A percentile compares a stretch with the other conserved stretches of the same genome.
Evolutionary conservation across 306 rosid genomes (phyloP).

Genomic region (Cicer arietinum): DNA sequence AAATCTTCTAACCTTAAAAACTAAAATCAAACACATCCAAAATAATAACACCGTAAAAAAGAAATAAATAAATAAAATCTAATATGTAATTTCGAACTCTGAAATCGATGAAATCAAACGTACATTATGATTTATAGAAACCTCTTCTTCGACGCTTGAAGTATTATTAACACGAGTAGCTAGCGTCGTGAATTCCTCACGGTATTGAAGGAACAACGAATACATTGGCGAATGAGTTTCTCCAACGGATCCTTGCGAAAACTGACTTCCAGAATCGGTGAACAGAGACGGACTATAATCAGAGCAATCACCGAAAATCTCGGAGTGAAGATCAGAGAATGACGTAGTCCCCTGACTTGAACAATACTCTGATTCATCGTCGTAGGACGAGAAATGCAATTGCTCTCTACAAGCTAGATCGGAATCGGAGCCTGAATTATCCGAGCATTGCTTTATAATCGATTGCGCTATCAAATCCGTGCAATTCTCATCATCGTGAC

Average conservation of each 20-base stretch:
- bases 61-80: background rate
- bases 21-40: slow-evolving; percentile 47
- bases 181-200: slow-evolving; percentile 55
- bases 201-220: slow-evolving; percentile 62
- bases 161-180: slow-evolving; percentile 20
- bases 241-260: slow-evolving; percentile 70
- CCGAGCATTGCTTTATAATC: slow-evolving; percentile 53
- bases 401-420: slow-evolving; percentile 84
- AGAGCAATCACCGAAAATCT: slow-evolving; percentile 53
- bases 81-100: slow-evolving; percentile 8
- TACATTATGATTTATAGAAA: slow-evolving; percentile 54
- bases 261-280: slow-evolving; percentile 82
- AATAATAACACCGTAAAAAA: background rate
- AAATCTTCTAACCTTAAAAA: slow-evolving; percentile 59
- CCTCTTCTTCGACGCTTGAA: slow-evolving; percentile 47
- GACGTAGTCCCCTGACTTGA: slow-evolving; percentile 59
- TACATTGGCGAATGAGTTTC: slow-evolving; percentile 75
- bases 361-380: slow-evolving; percentile 54
- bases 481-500: slow-evolving; percentile 36
- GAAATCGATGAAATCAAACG: slow-evolving; percentile 36
- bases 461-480: slow-evolving; percentile 59
- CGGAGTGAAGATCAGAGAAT: slow-evolving; percentile 64
- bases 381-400: slow-evolving; percentile 55
- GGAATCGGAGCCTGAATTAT: slow-evolving; percentile 45
- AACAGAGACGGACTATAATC: slow-evolving; percentile 69